Conservation (phyloP, 208 protist genomes). For the Herpetomonas samuelpessoai region DNA sequence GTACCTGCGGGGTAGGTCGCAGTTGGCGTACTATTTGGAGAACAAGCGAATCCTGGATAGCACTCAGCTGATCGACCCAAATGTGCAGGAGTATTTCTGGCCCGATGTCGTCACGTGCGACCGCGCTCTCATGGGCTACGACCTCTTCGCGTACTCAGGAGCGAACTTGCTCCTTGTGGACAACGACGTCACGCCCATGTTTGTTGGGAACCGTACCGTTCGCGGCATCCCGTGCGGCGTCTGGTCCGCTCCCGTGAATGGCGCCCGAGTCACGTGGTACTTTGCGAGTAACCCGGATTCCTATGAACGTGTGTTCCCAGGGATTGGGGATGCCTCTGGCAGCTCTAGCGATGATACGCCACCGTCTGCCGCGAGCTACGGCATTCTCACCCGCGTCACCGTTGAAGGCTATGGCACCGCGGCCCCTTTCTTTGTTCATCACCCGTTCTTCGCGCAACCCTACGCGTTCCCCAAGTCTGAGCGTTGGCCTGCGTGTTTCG, state of each 20-base stretch:
- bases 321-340: too few relatives aligned
- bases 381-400: slow-evolving; percentile 35
- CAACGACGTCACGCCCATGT: slow-evolving; percentile 16
- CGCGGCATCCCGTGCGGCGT: slow-evolving; percentile 37
- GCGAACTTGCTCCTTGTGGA: slow-evolving; percentile 21
- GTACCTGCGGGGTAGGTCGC: slow-evolving; percentile 18
- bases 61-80: slow-evolving; percentile 9
- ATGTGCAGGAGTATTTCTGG: slow-evolving; percentile 35
- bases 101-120: slow-evolving; percentile 26
- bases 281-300: too few relatives aligned
- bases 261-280: slow-evolving; percentile 36
- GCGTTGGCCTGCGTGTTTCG: slow-evolving; percentile 17
- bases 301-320: too few relatives aligned
- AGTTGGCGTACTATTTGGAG: slow-evolving; percentile 25
- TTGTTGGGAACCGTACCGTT: slow-evolving; percentile 39
- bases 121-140: slow-evolving; percentile 25
- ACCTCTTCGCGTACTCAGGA: slow-evolving; percentile 3
- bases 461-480: slow-evolving; percentile 23
- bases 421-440: slow-evolving; percentile 42
- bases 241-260: slow-evolving; percentile 26
- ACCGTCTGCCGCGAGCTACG: background rate
- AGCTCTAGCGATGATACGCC: too few relatives aligned
- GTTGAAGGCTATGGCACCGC: slow-evolving; percentile 20
- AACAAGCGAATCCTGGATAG: slow-evolving; percentile 12
- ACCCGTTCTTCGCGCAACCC: slow-evolving; percentile 45